phyloP scores from a whole-genome alignment of 495 filamentous ascomycete genomes.

The Collariella sp. region DNA sequence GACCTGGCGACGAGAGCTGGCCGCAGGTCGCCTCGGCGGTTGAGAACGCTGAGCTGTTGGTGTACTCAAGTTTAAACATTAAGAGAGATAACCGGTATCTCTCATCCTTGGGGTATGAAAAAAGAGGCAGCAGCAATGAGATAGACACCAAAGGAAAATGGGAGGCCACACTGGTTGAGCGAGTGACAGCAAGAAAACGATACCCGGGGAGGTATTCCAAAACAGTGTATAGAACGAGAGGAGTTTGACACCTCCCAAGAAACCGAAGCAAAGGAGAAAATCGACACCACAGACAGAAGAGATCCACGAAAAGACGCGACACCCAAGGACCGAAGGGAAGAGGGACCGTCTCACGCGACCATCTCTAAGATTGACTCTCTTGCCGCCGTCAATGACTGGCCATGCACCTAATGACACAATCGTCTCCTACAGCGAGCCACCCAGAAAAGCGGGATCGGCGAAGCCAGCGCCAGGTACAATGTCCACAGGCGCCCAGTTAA shows the following conservation, averaged over 20 bases:
- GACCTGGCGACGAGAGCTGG: background rate
- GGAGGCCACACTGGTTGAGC: background rate
- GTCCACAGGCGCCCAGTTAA: background rate
- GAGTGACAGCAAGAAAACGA: background rate
- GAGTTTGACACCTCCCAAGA: background rate
- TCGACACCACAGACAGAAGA: background rate
- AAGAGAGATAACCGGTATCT: constrained; percentile 35
- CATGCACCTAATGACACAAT: constrained; percentile 10
- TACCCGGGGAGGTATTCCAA: background rate
- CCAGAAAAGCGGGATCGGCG: background rate
- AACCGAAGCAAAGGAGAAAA: constrained; percentile 10
- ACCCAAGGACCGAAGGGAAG: constrained; percentile 6
- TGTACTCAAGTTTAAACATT: constrained; percentile 21
- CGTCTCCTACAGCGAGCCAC: background rate
- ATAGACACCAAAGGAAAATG: background rate
- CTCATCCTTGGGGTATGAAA: constrained; percentile 17
- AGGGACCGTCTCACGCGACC: constrained; percentile 1
- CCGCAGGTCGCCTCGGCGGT: constrained; percentile 7
- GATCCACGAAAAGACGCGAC: constrained; percentile 4
- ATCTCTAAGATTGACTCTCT: background rate
- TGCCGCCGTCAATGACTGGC: background rate
- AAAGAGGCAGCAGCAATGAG: background rate
- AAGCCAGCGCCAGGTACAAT: background rate
- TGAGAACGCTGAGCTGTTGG: constrained; percentile 27
- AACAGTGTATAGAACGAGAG: background rate